Base-by-base conservation (phyloP, 306 rosid species). In the Quercus cerris region DNA sequence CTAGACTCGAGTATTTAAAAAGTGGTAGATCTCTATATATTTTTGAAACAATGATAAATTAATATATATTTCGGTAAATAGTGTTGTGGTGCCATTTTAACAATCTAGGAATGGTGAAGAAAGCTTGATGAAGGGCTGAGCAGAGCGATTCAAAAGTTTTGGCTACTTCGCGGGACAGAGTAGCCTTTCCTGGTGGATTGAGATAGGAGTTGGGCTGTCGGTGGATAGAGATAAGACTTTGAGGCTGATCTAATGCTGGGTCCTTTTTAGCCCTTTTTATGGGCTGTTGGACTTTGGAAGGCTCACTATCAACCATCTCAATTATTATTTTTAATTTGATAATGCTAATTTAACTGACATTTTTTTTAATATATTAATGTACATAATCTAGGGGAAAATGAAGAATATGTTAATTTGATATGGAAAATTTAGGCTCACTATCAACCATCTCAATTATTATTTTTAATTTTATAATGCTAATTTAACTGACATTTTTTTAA, bases 131-230 rank as follows among this genome's bases (percentile, higher is more conserved):
- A 49, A 49, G 4, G 54, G 54, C 54, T 12, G 0, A 12, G 54
- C 3, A 11, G 5, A 71, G 33, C 3, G 27, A 46, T n/a, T 19
- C 33, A n/a, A 49, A 69, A 15, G 3, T n/a, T 0, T 23, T 9
- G 3, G 5, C 33, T 62, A 52, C 4, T 5, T 15, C 15, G 33
- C 10, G 5, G 75, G 55, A 56, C 10, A 17, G 56, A 25, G 56
- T 23, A 35, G 73, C 5, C 38, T 31, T 70, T 25, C 11, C 5
- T 9, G 19, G 31, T 23, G 66, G 58, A 70, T 52, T 23, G 1
- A 41, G 62, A 70, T 41, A 15, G 55, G 61, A 44, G 71, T 52
- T 59, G 76, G 75, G 81, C 41, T 75, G 88, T 85, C 85, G 83
- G 88, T 81, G 81, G 81, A 79, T 25, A 1, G 3, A 70, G 83